These are phyloP conservation scores for Emericellopsis cladophorae DNA, from an alignment of 2,329 filamentous ascomycete species.

Conservation along the genomic window DNA sequence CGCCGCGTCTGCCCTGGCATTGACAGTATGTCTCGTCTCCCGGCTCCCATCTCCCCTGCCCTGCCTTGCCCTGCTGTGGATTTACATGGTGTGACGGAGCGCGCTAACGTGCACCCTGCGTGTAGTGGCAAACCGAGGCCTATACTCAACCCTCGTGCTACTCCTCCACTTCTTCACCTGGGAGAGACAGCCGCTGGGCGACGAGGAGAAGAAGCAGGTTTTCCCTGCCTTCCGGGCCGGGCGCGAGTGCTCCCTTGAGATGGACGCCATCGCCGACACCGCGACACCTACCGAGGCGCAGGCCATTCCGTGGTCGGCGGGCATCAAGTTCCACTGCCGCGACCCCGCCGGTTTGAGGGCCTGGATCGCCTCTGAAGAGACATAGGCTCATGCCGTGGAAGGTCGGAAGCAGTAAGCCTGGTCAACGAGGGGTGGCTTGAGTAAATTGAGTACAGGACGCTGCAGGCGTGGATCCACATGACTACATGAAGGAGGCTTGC, in stretches of 20 bases:
- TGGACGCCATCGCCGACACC: conserved; percentile 3
- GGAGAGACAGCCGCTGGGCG: conserved; percentile 1
- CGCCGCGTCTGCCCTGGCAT: conserved; percentile 3
- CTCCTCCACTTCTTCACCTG: conserved; percentile 4
- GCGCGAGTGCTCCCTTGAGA: conserved; percentile 2
- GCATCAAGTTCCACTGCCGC: conserved; percentile 2
- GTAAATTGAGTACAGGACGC: too few relatives aligned
- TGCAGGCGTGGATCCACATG: too few relatives aligned
- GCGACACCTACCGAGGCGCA: conserved; percentile 1
- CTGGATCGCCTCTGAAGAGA: conserved; percentile 1
- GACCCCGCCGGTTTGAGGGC: neutral
- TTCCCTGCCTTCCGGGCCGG: conserved; percentile 3
- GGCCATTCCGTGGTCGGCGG: conserved; percentile 2
- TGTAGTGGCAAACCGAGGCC: conserved; percentile 1
- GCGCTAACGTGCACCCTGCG: neutral
- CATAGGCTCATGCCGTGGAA: too few relatives aligned
- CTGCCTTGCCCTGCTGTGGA: too few relatives aligned
- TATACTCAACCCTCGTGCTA: conserved; percentile 2
- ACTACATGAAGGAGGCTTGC: too few relatives aligned
- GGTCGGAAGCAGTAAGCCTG: too few relatives aligned
- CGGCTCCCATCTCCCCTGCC: too few relatives aligned
- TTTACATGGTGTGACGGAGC: neutral
- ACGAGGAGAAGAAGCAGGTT: neutral
- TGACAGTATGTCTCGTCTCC: conserved; percentile 1
- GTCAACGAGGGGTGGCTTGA: too few relatives aligned